Base-by-base conservation (phyloP, 2,329 filamentous ascomycete species). In the Elsinoe arachidis region DNA sequence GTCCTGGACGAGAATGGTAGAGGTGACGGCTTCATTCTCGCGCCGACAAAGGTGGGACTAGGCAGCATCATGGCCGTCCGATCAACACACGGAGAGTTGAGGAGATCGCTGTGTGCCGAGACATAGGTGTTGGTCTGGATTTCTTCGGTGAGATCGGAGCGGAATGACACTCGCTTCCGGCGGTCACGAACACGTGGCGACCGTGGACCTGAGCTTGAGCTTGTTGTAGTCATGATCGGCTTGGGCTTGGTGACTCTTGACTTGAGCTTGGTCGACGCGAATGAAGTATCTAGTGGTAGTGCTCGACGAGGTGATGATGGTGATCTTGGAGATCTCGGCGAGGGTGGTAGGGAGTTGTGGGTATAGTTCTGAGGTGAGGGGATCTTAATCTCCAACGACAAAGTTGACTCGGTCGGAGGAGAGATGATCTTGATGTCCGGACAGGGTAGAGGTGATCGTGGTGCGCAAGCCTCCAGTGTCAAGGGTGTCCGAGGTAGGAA, bases 121-220 rank as follows among this genome's bases (percentile, higher is more conserved):
- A 76, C 79, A 67, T 81, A 84, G 58, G 71, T 75, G 39, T 75
- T 73, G 2, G 75, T 84, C 61, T 73, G 74, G 63, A 85, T 82
- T 58, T 82, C 80, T 65, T 84, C 81, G 46, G 80, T 80, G 23
- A 84, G 66, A 15, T 78, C 77, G 11, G 71, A 72, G 17, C 76
- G 73, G 65, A 83, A 85, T 23, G 74, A 76, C 11, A 85, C 81
- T 61, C 73, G 75, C 70, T 84, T 84, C 34, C 35, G 33, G n/a
- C 54, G 39, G 7, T 38, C 35, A 9, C 33, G 49, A 6, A 26
- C 10, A 11, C 49, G 49, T 19, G 49, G 49, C 7, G 41, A 46
- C 14, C 33, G 51, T 11, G 51, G 21, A 39, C 15, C 33, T n/a
- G 51, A 54, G 30, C 54, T 34, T n/a, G 38, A 14, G 30, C 4